Evolutionary conservation across 2,329 filamentous ascomycete genomes (phyloP).

Genomic region (Claviceps sp.): DNA sequence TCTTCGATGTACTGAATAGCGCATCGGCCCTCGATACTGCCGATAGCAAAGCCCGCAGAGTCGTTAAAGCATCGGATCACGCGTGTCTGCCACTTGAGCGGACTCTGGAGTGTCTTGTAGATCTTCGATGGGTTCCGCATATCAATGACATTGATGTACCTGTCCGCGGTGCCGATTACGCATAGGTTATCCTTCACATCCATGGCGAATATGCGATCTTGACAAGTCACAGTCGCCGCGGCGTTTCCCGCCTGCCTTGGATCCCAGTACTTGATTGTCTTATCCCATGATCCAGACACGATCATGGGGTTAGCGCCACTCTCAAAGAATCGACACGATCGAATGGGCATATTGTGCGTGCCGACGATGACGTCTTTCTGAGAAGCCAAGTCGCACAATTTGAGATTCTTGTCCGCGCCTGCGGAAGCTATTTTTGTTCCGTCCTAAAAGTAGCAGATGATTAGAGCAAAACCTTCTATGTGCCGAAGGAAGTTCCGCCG

Average conservation of each 20-base stretch:
- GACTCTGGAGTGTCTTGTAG: constrained; percentile 93
- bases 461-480: background rate
- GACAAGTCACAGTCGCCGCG: constrained; percentile 50
- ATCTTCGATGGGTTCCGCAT: constrained; percentile 77
- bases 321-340: constrained; percentile 66
- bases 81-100: constrained; percentile 94
- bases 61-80: constrained; percentile 93
- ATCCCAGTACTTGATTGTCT: constrained; percentile 85
- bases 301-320: constrained; percentile 62
- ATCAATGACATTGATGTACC: constrained; percentile 92
- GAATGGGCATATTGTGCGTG: constrained; percentile 73
- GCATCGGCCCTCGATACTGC: constrained; percentile 91
- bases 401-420: constrained; percentile 82
- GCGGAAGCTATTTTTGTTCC: constrained; percentile 78
- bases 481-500: background rate
- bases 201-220: constrained; percentile 81
- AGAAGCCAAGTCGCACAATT: constrained; percentile 68
- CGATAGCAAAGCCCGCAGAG: constrained; percentile 82
- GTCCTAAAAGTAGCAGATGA: constrained; percentile 44
- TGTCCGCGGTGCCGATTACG: constrained; percentile 84
- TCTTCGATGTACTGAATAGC: constrained; percentile 98
- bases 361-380: constrained; percentile 61
- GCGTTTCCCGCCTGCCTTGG: constrained; percentile 48
- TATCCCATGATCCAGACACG: constrained; percentile 87
- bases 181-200: constrained; percentile 80